Conservation (phyloP, 2,329 filamentous ascomycete genomes). For the Cladophialophora exuberans region DNA sequence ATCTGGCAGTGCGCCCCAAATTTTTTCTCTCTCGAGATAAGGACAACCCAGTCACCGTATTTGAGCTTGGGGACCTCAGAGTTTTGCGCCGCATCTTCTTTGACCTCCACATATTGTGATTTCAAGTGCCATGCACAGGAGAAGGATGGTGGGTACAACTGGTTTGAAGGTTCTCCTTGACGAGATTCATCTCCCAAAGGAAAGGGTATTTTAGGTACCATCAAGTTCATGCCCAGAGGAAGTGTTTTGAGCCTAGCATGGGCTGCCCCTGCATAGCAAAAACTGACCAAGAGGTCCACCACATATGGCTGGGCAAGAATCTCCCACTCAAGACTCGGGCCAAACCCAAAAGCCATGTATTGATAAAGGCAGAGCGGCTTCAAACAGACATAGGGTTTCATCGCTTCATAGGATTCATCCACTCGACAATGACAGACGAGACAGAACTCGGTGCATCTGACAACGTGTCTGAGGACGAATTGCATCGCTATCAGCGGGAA, state of each 20-base stretch:
- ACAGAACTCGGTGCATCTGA: constrained; percentile 83
- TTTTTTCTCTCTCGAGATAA: not conserved
- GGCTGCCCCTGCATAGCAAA: constrained; percentile 69
- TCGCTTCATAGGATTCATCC: constrained; percentile 59
- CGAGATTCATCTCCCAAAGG: too few relatives aligned
- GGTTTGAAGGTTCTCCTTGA: not conserved
- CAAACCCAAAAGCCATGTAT: constrained; percentile 84
- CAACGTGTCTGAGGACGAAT: constrained; percentile 75
- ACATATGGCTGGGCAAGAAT: constrained; percentile 78
- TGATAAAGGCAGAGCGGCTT: constrained; percentile 79
- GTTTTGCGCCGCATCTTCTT: not conserved
- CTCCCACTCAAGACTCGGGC: constrained; percentile 82
- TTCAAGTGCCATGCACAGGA: constrained; percentile 1
- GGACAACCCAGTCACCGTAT: constrained; percentile 28
- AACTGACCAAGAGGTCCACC: constrained; percentile 80
- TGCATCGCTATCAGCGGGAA: constrained; percentile 68
- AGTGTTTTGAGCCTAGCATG: constrained; percentile 52
- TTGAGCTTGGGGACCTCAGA: constrained; percentile 2
- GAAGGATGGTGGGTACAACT: not conserved
- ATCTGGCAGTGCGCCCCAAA: constrained; percentile 19
- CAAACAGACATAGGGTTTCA: constrained; percentile 71
- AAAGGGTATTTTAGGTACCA: constrained; percentile 50
- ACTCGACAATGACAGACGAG: constrained; percentile 78
- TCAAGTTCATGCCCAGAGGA: constrained; percentile 60
- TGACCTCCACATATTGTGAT: not conserved